A percentile compares a stretch with the other conserved stretches of the same genome.
Evolutionary conservation across 495 filamentous ascomycete species (phyloP).

Genomic region (Xylaria grammica): DNA sequence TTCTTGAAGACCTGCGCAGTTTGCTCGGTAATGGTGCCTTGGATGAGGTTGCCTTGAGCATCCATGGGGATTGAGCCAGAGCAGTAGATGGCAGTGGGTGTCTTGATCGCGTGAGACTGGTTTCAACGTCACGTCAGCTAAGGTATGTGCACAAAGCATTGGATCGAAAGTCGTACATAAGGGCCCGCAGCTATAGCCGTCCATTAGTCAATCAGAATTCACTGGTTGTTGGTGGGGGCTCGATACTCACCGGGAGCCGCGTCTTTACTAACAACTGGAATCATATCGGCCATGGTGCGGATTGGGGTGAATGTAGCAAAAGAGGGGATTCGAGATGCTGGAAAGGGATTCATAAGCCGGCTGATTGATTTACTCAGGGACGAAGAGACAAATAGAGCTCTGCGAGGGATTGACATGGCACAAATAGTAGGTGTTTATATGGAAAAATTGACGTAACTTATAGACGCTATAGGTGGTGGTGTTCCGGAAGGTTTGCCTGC

Average conservation of each 20-base stretch:
- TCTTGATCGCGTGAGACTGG: conserved; percentile 88
- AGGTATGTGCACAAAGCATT: neutral
- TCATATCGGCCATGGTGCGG: conserved; percentile 52
- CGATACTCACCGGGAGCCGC: conserved; percentile 55
- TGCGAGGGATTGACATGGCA: conserved; percentile 19
- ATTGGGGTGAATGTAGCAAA: conserved; percentile 23
- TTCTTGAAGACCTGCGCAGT: conserved; percentile 77
- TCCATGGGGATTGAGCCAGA: conserved; percentile 92
- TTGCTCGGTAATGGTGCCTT: conserved; percentile 77
- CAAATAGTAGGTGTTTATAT: neutral
- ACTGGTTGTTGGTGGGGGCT: neutral
- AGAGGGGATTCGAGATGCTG: conserved; percentile 11
- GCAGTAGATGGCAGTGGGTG: conserved; percentile 82
- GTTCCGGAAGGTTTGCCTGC: neutral
- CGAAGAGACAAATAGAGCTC: conserved; percentile 13
- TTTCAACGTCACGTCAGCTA: conserved; percentile 10
- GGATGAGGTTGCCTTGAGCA: conserved; percentile 71
- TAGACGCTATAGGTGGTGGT: neutral
- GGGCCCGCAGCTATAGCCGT: conserved; percentile 55
- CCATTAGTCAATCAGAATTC: conserved; percentile 25
- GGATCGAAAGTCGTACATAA: conserved; percentile 49
- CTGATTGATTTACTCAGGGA: neutral
- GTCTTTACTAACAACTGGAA: conserved; percentile 56
- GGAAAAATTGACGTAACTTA: conserved; percentile 10
- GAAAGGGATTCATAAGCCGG: neutral